phyloP scores from a whole-genome alignment of 352 stramenopile genomes.

The Globisporangium emineosum region DNA sequence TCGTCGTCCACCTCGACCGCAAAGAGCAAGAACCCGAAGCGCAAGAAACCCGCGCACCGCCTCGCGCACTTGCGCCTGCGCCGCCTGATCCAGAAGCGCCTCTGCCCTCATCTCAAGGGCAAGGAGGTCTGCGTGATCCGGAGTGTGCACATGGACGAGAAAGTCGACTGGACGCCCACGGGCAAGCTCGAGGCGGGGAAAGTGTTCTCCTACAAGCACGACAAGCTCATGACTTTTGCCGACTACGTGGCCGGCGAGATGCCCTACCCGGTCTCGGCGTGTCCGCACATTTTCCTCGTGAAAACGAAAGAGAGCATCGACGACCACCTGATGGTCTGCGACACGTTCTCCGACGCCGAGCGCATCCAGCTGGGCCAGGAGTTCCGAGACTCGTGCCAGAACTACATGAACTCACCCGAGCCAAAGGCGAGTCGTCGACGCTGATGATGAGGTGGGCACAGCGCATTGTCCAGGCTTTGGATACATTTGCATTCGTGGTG shows the following conservation, averaged over 20 bases:
- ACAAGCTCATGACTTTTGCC: slow-evolving; percentile 54
- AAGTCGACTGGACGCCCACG: slow-evolving; percentile 33
- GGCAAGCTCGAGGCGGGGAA: slow-evolving; percentile 56
- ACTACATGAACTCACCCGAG: slow-evolving; percentile 26
- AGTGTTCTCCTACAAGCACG: slow-evolving; percentile 44
- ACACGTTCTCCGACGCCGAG: slow-evolving; percentile 60
- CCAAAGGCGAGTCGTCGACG: slow-evolving; percentile 8
- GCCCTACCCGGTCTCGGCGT: slow-evolving; percentile 47
- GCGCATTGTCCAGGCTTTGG: background rate
- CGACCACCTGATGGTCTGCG: slow-evolving; percentile 63
- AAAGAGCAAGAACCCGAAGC: slow-evolving; percentile 23
- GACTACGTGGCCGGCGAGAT: slow-evolving; percentile 56
- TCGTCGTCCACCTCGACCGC: slow-evolving; percentile 17
- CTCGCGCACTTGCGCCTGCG: slow-evolving; percentile 54
- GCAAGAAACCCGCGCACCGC: slow-evolving; percentile 25
- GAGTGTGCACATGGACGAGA: slow-evolving; percentile 5
- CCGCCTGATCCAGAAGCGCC: slow-evolving; percentile 60
- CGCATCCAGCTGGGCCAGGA: slow-evolving; percentile 32
- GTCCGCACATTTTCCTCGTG: slow-evolving; percentile 67
- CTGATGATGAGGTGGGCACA: background rate
- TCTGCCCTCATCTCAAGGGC: slow-evolving; percentile 66
- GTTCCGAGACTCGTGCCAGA: slow-evolving; percentile 29
- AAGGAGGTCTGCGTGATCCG: slow-evolving; percentile 53
- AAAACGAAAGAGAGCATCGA: slow-evolving; percentile 60
- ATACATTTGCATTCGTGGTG: background rate